phyloP scores from a whole-genome alignment of 2,329 filamentous ascomycete genomes.

The Aspergillus ochraceoroseus region DNA sequence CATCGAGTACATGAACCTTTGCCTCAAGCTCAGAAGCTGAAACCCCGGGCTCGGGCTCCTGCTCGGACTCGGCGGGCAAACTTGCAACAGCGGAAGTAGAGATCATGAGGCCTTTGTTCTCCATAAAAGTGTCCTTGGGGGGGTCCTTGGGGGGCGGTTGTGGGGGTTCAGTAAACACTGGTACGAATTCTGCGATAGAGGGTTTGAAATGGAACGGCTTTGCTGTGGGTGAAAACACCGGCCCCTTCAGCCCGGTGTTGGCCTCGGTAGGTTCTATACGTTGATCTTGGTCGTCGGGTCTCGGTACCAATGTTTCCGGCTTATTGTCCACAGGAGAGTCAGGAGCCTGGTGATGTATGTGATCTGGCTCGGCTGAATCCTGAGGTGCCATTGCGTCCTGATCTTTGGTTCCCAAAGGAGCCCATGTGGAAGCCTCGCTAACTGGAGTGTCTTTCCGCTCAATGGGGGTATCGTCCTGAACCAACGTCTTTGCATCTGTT shows the following conservation, averaged over 20 bases:
- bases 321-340: slow-evolving; percentile 15
- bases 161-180: slow-evolving; percentile 16
- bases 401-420: slow-evolving; percentile 58
- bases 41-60: slow-evolving; percentile 11
- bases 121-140: slow-evolving; percentile 18
- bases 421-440: slow-evolving; percentile 48
- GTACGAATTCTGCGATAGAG: slow-evolving; percentile 30
- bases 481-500: slow-evolving; percentile 36
- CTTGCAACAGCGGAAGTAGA: slow-evolving; percentile 35
- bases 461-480: slow-evolving; percentile 34
- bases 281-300: too few relatives aligned
- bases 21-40: slow-evolving; percentile 10
- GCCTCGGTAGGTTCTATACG: slow-evolving; percentile 23
- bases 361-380: slow-evolving; percentile 43
- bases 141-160: slow-evolving; percentile 17
- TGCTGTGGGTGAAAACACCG: slow-evolving; percentile 65
- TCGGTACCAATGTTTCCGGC: too few relatives aligned
- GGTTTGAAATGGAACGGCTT: slow-evolving; percentile 59
- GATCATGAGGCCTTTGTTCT: slow-evolving; percentile 30
- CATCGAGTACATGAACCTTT: slow-evolving; percentile 7
- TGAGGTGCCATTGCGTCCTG: slow-evolving; percentile 45
- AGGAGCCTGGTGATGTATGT: slow-evolving; percentile 11
- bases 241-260: slow-evolving; percentile 40
- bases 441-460: slow-evolving; percentile 31
- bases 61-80: slow-evolving; percentile 23